These are phyloP conservation scores for Phanerochaete carnosa DNA, from an alignment of 768 basidiomycete genomes.

Conservation along the genomic window DNA sequence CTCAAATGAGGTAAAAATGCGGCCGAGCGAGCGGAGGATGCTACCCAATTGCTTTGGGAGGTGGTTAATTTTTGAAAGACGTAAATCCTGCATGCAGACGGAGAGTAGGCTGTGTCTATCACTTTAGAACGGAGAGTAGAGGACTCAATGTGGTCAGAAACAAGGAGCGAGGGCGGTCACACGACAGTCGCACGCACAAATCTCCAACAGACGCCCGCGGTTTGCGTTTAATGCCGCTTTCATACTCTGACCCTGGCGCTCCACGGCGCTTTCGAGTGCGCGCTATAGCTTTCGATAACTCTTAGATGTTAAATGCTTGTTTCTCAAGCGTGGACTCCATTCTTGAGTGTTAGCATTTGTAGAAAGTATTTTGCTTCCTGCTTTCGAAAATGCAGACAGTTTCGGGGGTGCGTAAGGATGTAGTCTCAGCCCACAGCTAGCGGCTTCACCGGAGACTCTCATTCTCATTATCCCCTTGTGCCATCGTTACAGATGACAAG, in stretches of 20 bases:
- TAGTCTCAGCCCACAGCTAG: too few species aligned
- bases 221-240: neutral
- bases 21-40: conserved; percentile 7
- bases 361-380: too few species aligned
- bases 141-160: neutral
- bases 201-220: neutral
- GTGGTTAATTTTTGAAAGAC: conserved; percentile 3
- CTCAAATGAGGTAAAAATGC: conserved; percentile 8
- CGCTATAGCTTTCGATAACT: too few species aligned
- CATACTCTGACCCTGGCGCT: neutral
- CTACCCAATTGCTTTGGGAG: neutral
- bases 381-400: too few species aligned
- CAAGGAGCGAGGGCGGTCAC: conserved; percentile 13
- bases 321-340: too few species aligned
- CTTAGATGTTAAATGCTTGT: too few species aligned
- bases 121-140: neutral
- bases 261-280: neutral
- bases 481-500: too few species aligned
- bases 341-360: too few species aligned
- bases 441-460: too few species aligned
- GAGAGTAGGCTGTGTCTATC: neutral
- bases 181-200: conserved; percentile 10
- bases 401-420: too few species aligned
- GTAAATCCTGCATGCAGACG: conserved; percentile 7
- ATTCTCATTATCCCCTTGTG: too few species aligned